Percentiles rank a stretch among this genome's conserved stretches.
Conservation (phyloP, 306 rosid genomes). For the Comarum palustre region DNA sequence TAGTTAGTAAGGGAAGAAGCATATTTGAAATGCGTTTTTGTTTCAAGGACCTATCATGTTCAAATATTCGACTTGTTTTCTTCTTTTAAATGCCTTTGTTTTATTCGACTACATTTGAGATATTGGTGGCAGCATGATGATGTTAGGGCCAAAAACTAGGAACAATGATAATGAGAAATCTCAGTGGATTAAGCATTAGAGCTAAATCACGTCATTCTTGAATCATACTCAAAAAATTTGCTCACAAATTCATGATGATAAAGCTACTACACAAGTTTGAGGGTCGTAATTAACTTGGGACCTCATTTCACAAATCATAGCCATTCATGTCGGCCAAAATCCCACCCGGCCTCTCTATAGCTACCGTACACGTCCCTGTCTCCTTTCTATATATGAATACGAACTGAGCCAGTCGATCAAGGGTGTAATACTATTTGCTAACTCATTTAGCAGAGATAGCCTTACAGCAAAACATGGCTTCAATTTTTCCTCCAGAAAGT, state of each 20-base stretch:
- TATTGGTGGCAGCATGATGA: neutral
- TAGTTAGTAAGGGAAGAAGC: neutral
- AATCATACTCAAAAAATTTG: neutral
- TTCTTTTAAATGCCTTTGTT: neutral
- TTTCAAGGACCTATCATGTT: neutral
- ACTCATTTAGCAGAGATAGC: neutral
- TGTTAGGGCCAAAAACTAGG: neutral
- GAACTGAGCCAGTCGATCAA: neutral
- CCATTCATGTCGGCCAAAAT: slow-evolving; percentile 1
- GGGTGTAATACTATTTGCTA: neutral
- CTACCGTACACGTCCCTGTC: neutral
- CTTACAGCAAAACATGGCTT: slow-evolving; percentile 30
- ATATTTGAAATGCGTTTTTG: neutral
- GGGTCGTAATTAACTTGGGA: neutral
- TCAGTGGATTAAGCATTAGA: neutral
- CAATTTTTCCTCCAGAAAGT: slow-evolving; percentile 24
- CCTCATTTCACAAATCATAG: neutral
- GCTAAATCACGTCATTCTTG: neutral
- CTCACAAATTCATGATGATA: neutral
- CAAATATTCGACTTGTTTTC: neutral
- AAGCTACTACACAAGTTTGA: slow-evolving; percentile 4
- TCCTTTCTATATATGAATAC: neutral
- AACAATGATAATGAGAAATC: no score
- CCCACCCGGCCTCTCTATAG: neutral
- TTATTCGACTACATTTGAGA: neutral